Base-by-base conservation (phyloP, 2,329 filamentous ascomycete genomes). In the Teratosphaeria destructans region DNA sequence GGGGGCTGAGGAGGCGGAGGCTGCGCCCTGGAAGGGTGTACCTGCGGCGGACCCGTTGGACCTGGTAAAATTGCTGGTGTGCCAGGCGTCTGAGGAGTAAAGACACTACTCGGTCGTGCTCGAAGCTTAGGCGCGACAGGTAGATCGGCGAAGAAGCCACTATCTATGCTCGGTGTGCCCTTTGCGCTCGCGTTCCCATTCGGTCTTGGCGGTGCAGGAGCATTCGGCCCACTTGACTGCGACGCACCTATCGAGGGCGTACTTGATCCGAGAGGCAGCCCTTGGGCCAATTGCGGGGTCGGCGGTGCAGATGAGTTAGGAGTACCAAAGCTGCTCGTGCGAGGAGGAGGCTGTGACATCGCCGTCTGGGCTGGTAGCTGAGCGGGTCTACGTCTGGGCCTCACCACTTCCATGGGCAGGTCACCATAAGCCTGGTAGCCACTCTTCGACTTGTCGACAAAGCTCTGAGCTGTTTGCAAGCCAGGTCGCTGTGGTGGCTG, bases 361-460 rank as follows among this genome's bases (percentile, higher is more conserved):
- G 76, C 69, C 47, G 76, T 70, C 5, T 76, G 71, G 35, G 79
- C 75, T 56, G 66, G 74, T 66, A 58, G 65, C 66, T 39, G 75
- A 19, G 23, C 39, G 55, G 75, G 71, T 59, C 77, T 88, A 86
- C 72, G 85, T 80, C 68, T 87, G 29, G 80, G 85, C 66, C 87
- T 88, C 32, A 88, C 82, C 34, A 99, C 82, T 58, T 96, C 93
- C 75, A 94, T 89, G 3, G 94, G 94, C 23, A 99, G 79, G 75
- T 99, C 95, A 68, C 96, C 99, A 0, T 94, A 94, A 23, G 93
- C 97, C 55, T 87, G 82, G 72, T 99, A 99, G 7, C 93, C 92
- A 59, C 89, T 89, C 74, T 95, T 97, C 3, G 90, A 79, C 73
- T 95, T 95, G 73, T 93, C 88, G 5, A 83, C 90, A 73, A 96